These are phyloP conservation scores for Botrytis deweyae DNA, from an alignment of 2,329 filamentous ascomycete genomes.

Conservation along the genomic window DNA sequence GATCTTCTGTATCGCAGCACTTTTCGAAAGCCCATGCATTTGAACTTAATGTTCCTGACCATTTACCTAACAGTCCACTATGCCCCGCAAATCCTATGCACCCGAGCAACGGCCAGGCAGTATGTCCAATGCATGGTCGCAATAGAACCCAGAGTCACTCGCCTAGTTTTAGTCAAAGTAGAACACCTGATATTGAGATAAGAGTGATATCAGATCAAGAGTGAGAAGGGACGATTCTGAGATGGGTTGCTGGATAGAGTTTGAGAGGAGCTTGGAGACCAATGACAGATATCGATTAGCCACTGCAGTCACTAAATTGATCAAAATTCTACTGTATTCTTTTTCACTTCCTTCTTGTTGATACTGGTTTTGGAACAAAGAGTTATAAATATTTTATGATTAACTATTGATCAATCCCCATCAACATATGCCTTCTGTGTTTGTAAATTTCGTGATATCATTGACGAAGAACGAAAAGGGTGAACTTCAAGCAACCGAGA, in stretches of 20 bases:
- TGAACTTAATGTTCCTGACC: slow-evolving; percentile 46
- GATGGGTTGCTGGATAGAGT: neutral
- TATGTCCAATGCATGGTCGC: slow-evolving; percentile 46
- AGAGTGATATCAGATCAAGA: neutral
- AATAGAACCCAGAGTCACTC: slow-evolving; percentile 24
- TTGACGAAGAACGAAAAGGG: neutral
- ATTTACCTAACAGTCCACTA: slow-evolving; percentile 45
- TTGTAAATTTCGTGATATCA: neutral
- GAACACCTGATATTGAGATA: slow-evolving; percentile 22
- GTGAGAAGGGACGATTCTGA: neutral
- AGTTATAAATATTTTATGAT: neutral
- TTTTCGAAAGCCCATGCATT: slow-evolving; percentile 27
- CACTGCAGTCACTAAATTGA: neutral
- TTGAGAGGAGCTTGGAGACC: neutral
- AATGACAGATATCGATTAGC: neutral
- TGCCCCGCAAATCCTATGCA: slow-evolving; percentile 46
- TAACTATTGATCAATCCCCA: neutral
- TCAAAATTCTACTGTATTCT: neutral
- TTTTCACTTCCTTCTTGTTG: neutral
- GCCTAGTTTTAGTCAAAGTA: slow-evolving; percentile 21
- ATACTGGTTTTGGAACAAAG: neutral
- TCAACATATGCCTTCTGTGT: neutral
- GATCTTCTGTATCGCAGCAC: neutral
- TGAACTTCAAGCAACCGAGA: slow-evolving; percentile 30
- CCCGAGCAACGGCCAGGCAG: slow-evolving; percentile 40